A percentile compares a stretch with the other conserved stretches of the same genome.
Conservation (phyloP, 768 basidiomycete species). For the Boletus fagicola region DNA sequence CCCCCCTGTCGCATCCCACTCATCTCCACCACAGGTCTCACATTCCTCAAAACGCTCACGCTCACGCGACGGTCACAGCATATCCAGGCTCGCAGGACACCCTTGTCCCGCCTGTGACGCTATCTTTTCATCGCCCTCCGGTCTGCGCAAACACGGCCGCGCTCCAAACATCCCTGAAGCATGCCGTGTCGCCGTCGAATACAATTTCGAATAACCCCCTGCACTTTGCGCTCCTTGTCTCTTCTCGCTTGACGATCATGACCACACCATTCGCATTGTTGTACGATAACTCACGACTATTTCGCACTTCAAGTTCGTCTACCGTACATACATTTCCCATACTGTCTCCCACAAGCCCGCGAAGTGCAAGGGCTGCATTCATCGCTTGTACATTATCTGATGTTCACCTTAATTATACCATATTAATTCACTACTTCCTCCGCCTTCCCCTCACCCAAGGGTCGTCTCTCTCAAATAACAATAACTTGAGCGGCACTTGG, state of each 20-base stretch:
- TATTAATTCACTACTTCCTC: constrained; percentile 29
- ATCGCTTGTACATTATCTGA: constrained; percentile 30
- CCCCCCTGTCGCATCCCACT: constrained; percentile 12
- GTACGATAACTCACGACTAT: constrained; percentile 33
- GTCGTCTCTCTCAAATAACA: neutral
- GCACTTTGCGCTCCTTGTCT: neutral
- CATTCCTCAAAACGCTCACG: constrained; percentile 60
- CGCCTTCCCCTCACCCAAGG: constrained; percentile 1
- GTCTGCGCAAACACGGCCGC: constrained; percentile 60
- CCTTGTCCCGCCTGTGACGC: constrained; percentile 77
- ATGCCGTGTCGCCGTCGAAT: constrained; percentile 70
- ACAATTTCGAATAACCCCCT: constrained; percentile 55
- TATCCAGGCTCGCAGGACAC: constrained; percentile 45
- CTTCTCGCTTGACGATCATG: constrained; percentile 15
- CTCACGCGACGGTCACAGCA: constrained; percentile 38
- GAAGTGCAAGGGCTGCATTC: constrained; percentile 17
- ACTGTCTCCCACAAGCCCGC: constrained; percentile 18
- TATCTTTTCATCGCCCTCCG: constrained; percentile 56
- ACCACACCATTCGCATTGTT: constrained; percentile 24
- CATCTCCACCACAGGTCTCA: constrained; percentile 39
- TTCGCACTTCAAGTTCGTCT: constrained; percentile 24
- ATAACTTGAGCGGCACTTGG: neutral
- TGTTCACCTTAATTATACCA: constrained; percentile 34
- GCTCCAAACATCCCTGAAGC: constrained; percentile 59
- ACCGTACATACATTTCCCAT: constrained; percentile 28